Evolutionary conservation across 2,329 filamentous ascomycete species (phyloP).

Genomic region (Emydomyces testavorans): DNA sequence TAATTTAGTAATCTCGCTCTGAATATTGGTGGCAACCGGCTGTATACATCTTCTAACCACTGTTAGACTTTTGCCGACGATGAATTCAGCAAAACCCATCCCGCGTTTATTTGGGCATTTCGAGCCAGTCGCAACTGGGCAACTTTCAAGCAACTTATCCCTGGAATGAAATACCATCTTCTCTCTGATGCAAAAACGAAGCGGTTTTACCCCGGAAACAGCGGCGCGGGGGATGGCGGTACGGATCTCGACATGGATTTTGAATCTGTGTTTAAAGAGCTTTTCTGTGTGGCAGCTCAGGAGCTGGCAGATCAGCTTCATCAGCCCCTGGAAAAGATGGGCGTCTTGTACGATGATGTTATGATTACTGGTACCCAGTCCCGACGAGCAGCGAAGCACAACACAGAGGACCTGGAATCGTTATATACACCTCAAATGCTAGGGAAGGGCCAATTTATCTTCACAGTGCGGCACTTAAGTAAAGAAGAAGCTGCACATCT

Average conservation of each 20-base stretch:
- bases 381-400: constrained; percentile 18
- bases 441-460: constrained; percentile 67
- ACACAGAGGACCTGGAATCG: constrained; percentile 30
- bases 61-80: constrained; percentile 52
- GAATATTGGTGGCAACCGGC: neutral
- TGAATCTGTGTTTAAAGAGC: constrained; percentile 64
- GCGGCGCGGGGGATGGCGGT: constrained; percentile 25
- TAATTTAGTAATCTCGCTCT: neutral
- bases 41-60: constrained; percentile 15
- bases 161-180: constrained; percentile 63
- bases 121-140: constrained; percentile 68
- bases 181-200: constrained; percentile 38
- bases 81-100: constrained; percentile 62
- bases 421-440: constrained; percentile 32
- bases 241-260: constrained; percentile 56
- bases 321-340: constrained; percentile 51
- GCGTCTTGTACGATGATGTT: constrained; percentile 65
- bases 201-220: constrained; percentile 41
- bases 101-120: constrained; percentile 80
- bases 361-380: constrained; percentile 48
- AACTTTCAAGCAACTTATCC: constrained; percentile 55
- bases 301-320: constrained; percentile 59
- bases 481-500: constrained; percentile 52
- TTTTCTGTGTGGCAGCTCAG: constrained; percentile 69
- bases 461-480: constrained; percentile 56